Evolutionary conservation across 208 protist genomes (phyloP).

Genomic region (Trichomonas tenax): DNA sequence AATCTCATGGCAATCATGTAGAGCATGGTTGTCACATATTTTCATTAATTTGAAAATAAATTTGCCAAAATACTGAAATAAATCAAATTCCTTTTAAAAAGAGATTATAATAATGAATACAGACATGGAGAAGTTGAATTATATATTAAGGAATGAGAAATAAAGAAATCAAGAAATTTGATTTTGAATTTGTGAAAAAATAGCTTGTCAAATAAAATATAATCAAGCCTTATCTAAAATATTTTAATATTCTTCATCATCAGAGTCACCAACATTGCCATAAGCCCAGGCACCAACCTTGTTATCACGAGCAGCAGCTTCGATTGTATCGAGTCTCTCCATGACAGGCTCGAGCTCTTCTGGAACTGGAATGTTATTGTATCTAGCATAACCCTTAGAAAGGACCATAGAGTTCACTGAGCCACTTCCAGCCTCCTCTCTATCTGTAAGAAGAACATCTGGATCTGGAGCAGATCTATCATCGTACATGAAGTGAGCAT

Average conservation of each 20-base stretch:
- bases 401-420: not conserved
- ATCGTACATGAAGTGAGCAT: not conserved
- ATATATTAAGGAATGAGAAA: too few relatives aligned
- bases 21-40: too few relatives aligned
- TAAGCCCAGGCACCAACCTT: not conserved
- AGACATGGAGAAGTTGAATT: too few relatives aligned
- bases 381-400: not conserved
- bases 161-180: too few relatives aligned
- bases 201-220: too few relatives aligned
- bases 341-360: not conserved
- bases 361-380: not conserved
- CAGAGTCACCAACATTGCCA: not conserved
- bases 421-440: not conserved
- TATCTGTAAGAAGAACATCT: not conserved
- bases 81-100: too few relatives aligned
- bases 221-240: not conserved
- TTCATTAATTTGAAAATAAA: too few relatives aligned
- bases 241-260: constrained; percentile 5
- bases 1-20: too few relatives aligned
- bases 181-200: too few relatives aligned
- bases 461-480: not conserved
- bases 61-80: too few relatives aligned
- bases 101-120: too few relatives aligned
- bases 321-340: not conserved
- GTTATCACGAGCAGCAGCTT: not conserved